These are phyloP conservation scores for Serendipita sp. DNA, from an alignment of 768 basidiomycete genomes.

Conservation along the genomic window DNA sequence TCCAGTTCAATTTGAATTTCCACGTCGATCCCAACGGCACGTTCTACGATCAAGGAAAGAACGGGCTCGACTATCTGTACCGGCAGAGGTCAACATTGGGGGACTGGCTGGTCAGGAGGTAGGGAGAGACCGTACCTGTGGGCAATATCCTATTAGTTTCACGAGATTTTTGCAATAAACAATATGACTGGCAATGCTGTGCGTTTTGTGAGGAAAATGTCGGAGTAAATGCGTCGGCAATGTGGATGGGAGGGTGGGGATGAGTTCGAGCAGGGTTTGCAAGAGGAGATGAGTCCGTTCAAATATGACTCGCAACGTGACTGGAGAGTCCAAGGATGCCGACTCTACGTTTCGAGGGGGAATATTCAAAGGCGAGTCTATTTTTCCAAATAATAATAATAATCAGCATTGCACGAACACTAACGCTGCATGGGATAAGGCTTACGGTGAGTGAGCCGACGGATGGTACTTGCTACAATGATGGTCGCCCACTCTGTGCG, in stretches of 20 bases:
- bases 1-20: conserved; percentile 96
- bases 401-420: background rate
- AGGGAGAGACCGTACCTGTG: conserved; percentile 39
- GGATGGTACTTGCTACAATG: conserved; percentile 65
- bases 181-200: conserved; percentile 58
- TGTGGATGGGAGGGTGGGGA: conserved; percentile 82
- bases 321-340: conserved; percentile 26
- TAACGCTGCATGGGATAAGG: conserved; percentile 15
- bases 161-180: conserved; percentile 87
- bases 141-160: conserved; percentile 69
- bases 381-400: background rate
- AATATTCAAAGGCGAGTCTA: conserved; percentile 60
- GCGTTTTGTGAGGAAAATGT: conserved; percentile 88
- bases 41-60: conserved; percentile 73
- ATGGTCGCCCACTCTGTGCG: conserved; percentile 80
- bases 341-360: conserved; percentile 46
- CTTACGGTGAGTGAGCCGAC: conserved; percentile 82
- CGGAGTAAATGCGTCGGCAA: conserved; percentile 71
- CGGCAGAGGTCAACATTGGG: background rate
- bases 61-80: conserved; percentile 47
- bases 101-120: background rate
- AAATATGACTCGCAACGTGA: conserved; percentile 73
- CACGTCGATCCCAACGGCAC: conserved; percentile 93
- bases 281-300: conserved; percentile 76
- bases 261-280: conserved; percentile 70